A percentile compares a stretch with the other conserved stretches of the same genome.
Evolutionary conservation across 768 basidiomycete species (phyloP).

Genomic region (Boletus barrowsii): DNA sequence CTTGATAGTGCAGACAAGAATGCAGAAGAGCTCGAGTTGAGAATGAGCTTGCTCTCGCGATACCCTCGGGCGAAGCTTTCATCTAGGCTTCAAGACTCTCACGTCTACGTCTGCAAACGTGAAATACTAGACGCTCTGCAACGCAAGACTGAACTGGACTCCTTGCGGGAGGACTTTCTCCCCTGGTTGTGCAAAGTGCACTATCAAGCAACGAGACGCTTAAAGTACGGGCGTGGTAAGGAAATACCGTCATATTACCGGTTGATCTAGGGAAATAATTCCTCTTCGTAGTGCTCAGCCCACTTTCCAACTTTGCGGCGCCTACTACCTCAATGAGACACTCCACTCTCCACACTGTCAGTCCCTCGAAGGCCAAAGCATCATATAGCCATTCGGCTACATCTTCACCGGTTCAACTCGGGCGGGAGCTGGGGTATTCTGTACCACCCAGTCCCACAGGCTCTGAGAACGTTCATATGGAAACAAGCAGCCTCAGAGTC

Average conservation of each 20-base stretch:
- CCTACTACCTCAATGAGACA: constrained; percentile 47
- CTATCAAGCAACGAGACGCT: constrained; percentile 59
- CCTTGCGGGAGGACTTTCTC: constrained; percentile 84
- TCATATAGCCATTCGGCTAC: background rate
- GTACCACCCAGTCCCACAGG: constrained; percentile 45
- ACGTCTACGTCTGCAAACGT: constrained; percentile 85
- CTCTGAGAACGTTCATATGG: constrained; percentile 34
- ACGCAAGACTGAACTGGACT: constrained; percentile 69
- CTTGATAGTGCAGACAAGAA: constrained; percentile 66
- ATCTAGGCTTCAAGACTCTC: constrained; percentile 73
- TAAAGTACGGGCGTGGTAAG: constrained; percentile 58
- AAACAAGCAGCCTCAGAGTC: constrained; percentile 53
- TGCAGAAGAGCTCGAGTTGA: constrained; percentile 66
- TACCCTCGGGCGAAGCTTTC: constrained; percentile 72
- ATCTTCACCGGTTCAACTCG: constrained; percentile 23
- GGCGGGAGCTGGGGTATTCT: constrained; percentile 35
- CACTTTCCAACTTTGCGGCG: constrained; percentile 41
- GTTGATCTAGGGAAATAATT: background rate
- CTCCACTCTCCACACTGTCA: constrained; percentile 45
- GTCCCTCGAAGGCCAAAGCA: constrained; percentile 17
- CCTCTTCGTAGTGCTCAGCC: constrained; percentile 41
- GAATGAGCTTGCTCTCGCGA: constrained; percentile 76
- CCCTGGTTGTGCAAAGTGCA: constrained; percentile 91
- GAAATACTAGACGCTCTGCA: constrained; percentile 69
- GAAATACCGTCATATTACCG: constrained; percentile 1